Percentiles rank a stretch among this genome's conserved stretches.
phyloP scores from a whole-genome alignment of 805 yeast species.

The Sugiyamaella valdiviana region DNA sequence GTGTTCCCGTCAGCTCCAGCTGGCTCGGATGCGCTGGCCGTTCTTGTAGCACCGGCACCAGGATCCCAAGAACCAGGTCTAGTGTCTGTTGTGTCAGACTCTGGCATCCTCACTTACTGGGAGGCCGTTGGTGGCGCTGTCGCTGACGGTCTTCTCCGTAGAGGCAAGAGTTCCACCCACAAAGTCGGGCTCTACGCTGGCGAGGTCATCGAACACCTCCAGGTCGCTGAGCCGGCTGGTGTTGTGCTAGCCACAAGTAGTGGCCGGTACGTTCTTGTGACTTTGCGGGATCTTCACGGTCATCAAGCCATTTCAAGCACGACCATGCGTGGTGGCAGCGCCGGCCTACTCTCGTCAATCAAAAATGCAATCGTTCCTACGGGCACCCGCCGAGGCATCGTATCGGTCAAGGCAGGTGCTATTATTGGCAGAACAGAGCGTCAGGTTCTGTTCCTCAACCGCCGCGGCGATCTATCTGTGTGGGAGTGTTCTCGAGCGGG shows the following conservation, averaged over 20 bases:
- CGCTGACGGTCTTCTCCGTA: conserved; percentile 50
- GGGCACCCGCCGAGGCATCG: conserved; percentile 39
- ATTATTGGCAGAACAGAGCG: conserved; percentile 47
- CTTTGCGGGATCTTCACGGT: conserved; percentile 63
- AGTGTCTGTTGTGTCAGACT: conserved; percentile 51
- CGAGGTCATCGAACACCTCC: conserved; percentile 53
- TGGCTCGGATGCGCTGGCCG: conserved; percentile 39
- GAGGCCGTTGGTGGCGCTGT: conserved; percentile 71
- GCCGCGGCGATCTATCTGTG: conserved; percentile 40
- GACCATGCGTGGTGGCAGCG: conserved; percentile 25
- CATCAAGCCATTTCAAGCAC: conserved; percentile 38
- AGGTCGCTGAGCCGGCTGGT: conserved; percentile 69
- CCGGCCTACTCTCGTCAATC: conserved; percentile 27
- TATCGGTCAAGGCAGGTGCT: conserved; percentile 51
- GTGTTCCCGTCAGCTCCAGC: conserved; percentile 38
- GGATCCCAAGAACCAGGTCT: conserved; percentile 60
- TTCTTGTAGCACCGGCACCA: conserved; percentile 51
- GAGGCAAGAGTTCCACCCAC: conserved; percentile 32
- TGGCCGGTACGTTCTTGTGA: conserved; percentile 57
- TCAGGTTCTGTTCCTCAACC: conserved; percentile 37
- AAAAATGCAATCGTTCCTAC: conserved; percentile 23
- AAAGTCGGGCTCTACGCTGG: conserved; percentile 40
- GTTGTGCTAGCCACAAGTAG: conserved; percentile 61
- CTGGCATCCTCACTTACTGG: conserved; percentile 61
- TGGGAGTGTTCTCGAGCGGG: conserved; percentile 48